Evolutionary conservation across 2,329 filamentous ascomycete genomes (phyloP).

Genomic region (Exophiala sp.): DNA sequence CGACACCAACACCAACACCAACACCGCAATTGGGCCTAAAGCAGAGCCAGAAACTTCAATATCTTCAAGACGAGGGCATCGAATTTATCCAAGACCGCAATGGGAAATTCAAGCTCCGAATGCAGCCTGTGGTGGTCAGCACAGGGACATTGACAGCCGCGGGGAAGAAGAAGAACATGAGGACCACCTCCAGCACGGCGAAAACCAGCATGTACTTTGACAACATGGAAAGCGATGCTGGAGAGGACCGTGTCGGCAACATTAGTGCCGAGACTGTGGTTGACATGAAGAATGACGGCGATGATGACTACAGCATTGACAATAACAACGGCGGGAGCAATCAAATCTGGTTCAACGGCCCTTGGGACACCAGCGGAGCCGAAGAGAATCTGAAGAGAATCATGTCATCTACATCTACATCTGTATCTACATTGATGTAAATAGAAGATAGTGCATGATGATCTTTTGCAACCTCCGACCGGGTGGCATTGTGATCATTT

Average conservation of each 20-base stretch:
- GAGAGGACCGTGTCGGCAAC: too few species aligned
- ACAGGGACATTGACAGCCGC: too few species aligned
- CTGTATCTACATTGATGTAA: too few species aligned
- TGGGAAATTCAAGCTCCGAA: slow-evolving; percentile 23
- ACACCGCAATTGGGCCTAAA: slow-evolving; percentile 35
- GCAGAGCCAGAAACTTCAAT: slow-evolving; percentile 35
- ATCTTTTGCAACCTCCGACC: too few species aligned
- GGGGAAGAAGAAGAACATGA: neutral
- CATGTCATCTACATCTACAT: neutral
- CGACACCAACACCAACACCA: neutral
- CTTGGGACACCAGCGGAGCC: slow-evolving; percentile 14
- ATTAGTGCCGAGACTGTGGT: too few species aligned
- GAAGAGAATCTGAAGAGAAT: slow-evolving; percentile 1
- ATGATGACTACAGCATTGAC: neutral
- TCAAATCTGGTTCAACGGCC: slow-evolving; percentile 21
- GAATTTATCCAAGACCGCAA: slow-evolving; percentile 29
- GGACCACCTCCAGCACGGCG: too few species aligned
- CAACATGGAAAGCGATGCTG: too few species aligned
- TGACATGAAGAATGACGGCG: neutral
- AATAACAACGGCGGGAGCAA: neutral
- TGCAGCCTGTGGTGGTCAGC: too few species aligned
- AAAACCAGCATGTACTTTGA: too few species aligned
- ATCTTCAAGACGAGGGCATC: slow-evolving; percentile 36
- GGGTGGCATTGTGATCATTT: too few species aligned
- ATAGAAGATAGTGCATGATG: too few species aligned